phyloP scores from a whole-genome alignment of 225 moss, liverwort and hornwort species.

The Bryoerythrophyllum caledonicum region DNA sequence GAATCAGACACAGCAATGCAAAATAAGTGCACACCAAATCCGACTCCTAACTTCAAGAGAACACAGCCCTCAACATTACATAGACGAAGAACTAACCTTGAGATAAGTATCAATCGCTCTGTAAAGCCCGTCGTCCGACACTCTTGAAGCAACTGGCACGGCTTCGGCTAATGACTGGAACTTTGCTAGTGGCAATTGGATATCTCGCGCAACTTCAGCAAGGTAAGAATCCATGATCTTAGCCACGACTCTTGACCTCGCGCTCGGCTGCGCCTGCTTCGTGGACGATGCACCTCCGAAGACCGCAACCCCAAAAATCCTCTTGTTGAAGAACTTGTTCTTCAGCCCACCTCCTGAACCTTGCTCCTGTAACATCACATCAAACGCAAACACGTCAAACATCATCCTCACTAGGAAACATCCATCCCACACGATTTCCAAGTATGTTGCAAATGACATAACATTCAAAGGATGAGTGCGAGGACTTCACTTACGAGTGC shows the following conservation, averaged over 20 bases:
- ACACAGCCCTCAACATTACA: neutral
- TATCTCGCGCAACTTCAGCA: slow-evolving; percentile 81
- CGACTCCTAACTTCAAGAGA: neutral
- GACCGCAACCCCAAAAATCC: slow-evolving; percentile 28
- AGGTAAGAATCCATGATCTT: slow-evolving; percentile 84
- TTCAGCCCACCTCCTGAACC: slow-evolving; percentile 22
- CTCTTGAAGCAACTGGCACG: slow-evolving; percentile 60
- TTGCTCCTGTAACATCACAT: slow-evolving; percentile 32
- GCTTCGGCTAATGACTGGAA: slow-evolving; percentile 78
- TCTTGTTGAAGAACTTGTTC: slow-evolving; percentile 36
- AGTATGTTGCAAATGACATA: neutral
- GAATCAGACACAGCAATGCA: neutral
- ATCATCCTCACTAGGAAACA: neutral
- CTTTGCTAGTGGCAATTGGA: slow-evolving; percentile 62
- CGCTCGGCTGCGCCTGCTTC: slow-evolving; percentile 31
- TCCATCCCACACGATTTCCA: neutral
- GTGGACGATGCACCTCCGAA: slow-evolving; percentile 12
- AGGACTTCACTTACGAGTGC: slow-evolving; percentile 30
- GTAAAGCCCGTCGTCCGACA: slow-evolving; percentile 83
- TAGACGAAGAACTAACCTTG: slow-evolving; percentile 46
- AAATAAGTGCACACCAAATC: neutral
- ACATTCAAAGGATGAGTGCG: neutral
- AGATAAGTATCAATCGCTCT: slow-evolving; percentile 92
- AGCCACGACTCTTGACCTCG: slow-evolving; percentile 61
- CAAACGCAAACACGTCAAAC: neutral